Evolutionary conservation across 805 yeast genomes (phyloP), one percentile per base, ranked within the genome.

Genomic region (Vanderwaltozyma verrucispora): DNA sequence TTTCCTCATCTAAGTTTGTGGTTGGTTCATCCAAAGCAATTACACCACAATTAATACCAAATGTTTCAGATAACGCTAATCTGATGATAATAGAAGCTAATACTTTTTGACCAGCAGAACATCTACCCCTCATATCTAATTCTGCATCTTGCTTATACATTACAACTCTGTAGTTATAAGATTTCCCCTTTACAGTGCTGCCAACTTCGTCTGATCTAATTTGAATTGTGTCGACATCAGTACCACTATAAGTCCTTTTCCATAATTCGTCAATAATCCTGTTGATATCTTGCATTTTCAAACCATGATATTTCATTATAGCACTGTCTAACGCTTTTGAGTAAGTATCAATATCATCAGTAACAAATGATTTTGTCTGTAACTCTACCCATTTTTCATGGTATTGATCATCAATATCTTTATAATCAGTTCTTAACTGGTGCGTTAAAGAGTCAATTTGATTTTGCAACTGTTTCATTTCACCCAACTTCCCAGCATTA

Each of bases 1-100:
- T 92, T 41, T 83, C 95, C 35, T 73, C 75, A 60, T 92, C 99
- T 40, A 92, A 67, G 51, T 92, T 92, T 0, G 98, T 92, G 0
- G 99, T 92, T 8, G 99, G 99, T 62, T 92, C 99, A 61, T 92
- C 99, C 28, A 92, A 67, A 0, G 97, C 95, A 49, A 92, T 85
- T 60, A 92, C 82, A 35, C 98, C 98, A 64, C 96, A 89, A 53
- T 83, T 85, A 2, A 78, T 71, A 7, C 98, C 97, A 65, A 92
- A 89, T 51, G 96, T 85, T 59, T 92, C 97, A 1, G 97, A 92
- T 33, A 92, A 65, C 0, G 96, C 96, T 39, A 92, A 63, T 38
- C 99, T 69, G 39, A 92, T 89, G 24, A 92, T 77, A 33, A 92
- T 88, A 28, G 94, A 80, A 0, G 97, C 96, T 32, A 92, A 62